Evolutionary conservation across 1,139 yeast species (phyloP).

Genomic region (Protomyces arabidopsidicola): DNA sequence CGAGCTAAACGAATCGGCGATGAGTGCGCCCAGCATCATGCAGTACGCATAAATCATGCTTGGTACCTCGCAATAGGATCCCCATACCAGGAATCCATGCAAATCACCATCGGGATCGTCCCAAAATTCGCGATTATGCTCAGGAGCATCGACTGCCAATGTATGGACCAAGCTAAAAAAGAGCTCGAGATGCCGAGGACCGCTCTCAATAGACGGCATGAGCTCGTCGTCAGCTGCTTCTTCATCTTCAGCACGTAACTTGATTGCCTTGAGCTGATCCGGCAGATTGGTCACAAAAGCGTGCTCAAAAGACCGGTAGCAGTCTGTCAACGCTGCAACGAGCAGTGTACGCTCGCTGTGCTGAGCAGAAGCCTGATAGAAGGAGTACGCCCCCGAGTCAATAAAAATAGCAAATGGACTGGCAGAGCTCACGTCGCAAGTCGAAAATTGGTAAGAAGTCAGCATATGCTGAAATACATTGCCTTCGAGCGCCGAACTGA

Average conservation of each 20-base stretch:
- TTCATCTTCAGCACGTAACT: slow-evolving; percentile 83
- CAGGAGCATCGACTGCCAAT: slow-evolving; percentile 59
- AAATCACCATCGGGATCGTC: slow-evolving; percentile 57
- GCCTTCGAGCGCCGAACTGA: slow-evolving; percentile 50
- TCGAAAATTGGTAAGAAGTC: slow-evolving; percentile 43
- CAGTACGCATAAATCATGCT: slow-evolving; percentile 79
- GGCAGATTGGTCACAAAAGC: slow-evolving; percentile 52
- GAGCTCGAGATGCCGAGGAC: slow-evolving; percentile 68
- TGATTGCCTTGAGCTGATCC: slow-evolving; percentile 68
- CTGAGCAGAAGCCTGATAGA: slow-evolving; percentile 28
- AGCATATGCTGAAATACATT: slow-evolving; percentile 82
- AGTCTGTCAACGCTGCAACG: slow-evolving; percentile 36
- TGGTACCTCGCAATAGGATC: slow-evolving; percentile 75
- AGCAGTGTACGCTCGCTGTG: slow-evolving; percentile 32
- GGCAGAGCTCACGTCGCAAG: slow-evolving; percentile 29
- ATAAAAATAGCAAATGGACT: slow-evolving; percentile 24
- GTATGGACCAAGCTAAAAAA: slow-evolving; percentile 74
- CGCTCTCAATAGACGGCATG: slow-evolving; percentile 28
- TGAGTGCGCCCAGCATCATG: slow-evolving; percentile 67
- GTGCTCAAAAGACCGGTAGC: slow-evolving; percentile 61
- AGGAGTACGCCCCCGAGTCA: neutral
- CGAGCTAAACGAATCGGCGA: slow-evolving; percentile 57
- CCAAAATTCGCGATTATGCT: slow-evolving; percentile 65
- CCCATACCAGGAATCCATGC: slow-evolving; percentile 83
- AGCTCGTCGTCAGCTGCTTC: slow-evolving; percentile 43